Percentiles rank a stretch among this genome's conserved stretches.
These are phyloP conservation scores for Albugo laibachii DNA, from an alignment of 352 stramenopile species.

Conservation along the genomic window DNA sequence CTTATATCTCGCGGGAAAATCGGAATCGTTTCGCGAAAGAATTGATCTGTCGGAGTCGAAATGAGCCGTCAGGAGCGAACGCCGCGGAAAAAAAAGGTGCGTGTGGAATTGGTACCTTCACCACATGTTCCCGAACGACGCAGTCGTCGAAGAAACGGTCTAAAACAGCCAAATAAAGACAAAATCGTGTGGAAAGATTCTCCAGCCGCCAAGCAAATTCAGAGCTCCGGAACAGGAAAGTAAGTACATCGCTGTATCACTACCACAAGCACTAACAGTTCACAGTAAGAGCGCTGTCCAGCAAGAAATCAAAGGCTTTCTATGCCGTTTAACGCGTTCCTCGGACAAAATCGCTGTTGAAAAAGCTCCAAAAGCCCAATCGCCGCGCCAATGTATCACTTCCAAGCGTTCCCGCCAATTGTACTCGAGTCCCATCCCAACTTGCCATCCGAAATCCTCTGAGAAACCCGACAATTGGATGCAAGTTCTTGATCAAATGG, in stretches of 20 bases:
- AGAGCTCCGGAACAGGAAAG: conserved; percentile 46
- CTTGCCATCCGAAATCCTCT: neutral
- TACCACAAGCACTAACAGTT: neutral
- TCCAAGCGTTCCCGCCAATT: too few relatives aligned
- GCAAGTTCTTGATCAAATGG: neutral
- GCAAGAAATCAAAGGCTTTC: conserved; percentile 48
- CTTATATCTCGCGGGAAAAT: too few relatives aligned
- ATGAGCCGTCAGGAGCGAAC: too few relatives aligned
- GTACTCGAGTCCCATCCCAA: neutral
- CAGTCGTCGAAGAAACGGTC: neutral
- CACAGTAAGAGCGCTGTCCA: conserved; percentile 22
- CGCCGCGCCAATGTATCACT: too few relatives aligned
- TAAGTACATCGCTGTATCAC: conserved; percentile 5
- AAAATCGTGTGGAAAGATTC: conserved; percentile 67
- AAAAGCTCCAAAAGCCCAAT: too few relatives aligned
- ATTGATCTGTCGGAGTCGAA: too few relatives aligned
- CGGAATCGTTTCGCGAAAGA: too few relatives aligned
- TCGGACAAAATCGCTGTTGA: too few relatives aligned
- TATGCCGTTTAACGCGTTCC: conserved; percentile 29
- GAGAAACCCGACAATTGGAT: conserved; percentile 3
- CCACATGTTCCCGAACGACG: too few relatives aligned
- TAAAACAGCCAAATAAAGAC: neutral
- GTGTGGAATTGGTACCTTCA: too few relatives aligned
- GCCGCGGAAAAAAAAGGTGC: too few relatives aligned
- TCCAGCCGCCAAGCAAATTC: conserved; percentile 57